A percentile compares a stretch with the other conserved stretches of the same genome.
These are phyloP conservation scores for Fusarium sp. DNA, from an alignment of 2,329 filamentous ascomycete species.

Conservation along the genomic window DNA sequence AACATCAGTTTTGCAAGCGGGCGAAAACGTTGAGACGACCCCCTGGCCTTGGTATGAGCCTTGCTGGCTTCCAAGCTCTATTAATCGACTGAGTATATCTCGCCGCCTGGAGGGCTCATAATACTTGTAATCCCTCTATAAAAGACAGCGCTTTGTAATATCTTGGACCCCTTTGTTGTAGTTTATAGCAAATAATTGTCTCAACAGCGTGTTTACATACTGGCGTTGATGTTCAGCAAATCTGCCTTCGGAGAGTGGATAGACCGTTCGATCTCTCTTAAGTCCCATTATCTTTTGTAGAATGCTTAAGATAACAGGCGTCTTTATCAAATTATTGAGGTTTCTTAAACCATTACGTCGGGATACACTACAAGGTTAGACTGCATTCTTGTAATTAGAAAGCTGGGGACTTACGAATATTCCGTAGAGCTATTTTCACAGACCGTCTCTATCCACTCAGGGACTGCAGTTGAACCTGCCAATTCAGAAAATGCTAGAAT, in stretches of 20 bases:
- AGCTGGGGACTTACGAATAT: neutral
- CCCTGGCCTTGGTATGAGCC: no score
- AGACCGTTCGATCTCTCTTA: neutral
- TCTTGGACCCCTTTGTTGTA: neutral
- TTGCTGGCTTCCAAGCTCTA: no score
- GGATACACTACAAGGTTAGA: neutral
- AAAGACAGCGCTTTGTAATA: neutral
- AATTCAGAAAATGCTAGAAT: neutral
- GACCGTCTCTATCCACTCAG: neutral
- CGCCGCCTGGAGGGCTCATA: neutral
- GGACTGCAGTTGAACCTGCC: neutral
- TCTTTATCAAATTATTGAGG: neutral
- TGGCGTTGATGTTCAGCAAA: neutral
- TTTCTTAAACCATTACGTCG: neutral
- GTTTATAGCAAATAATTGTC: neutral
- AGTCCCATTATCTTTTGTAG: neutral
- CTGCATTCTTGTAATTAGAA: neutral
- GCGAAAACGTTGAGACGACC: no score
- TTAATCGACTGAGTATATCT: no score
- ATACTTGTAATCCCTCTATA: neutral
- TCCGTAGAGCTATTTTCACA: neutral
- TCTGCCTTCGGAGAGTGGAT: neutral
- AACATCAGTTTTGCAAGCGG: no score
- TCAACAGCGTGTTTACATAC: neutral
- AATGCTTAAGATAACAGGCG: neutral